Evolutionary conservation across 805 yeast species (phyloP).

Genomic region (Kodamaea kakaduensis): DNA sequence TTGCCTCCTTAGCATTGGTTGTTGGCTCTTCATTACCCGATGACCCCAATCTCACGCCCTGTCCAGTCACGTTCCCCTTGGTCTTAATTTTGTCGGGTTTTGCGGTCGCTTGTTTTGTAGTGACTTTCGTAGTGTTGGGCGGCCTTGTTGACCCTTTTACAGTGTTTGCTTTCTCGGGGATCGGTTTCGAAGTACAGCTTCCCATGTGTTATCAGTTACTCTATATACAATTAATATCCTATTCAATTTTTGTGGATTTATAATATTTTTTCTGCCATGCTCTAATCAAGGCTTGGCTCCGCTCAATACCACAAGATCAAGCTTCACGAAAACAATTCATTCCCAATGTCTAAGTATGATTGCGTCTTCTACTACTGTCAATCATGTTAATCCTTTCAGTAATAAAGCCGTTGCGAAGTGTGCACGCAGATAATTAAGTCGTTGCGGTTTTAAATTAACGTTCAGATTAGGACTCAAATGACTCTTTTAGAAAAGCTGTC

Average conservation of each 20-base stretch:
- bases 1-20: conserved; percentile 29
- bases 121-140: too few species aligned
- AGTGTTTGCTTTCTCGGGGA: conserved; percentile 2
- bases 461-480: too few species aligned
- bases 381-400: too few species aligned
- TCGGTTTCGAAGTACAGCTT: conserved; percentile 21
- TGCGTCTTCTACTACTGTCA: too few species aligned
- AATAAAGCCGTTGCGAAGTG: too few species aligned
- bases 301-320: too few species aligned
- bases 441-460: too few species aligned
- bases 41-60: conserved; percentile 10
- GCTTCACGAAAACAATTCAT: too few species aligned
- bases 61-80: conserved; percentile 11
- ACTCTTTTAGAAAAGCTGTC: too few species aligned
- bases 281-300: too few species aligned
- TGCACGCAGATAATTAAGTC: too few species aligned
- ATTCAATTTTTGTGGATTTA: not conserved
- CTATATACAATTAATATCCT: conserved; percentile 2
- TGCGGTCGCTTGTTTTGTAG: not conserved
- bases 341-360: too few species aligned
- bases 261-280: not conserved
- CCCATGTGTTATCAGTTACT: conserved; percentile 17
- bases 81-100: conserved; percentile 2
- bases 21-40: conserved; percentile 1
- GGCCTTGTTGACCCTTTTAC: not conserved